Base-by-base conservation (phyloP, 306 rosid species). In the Aeschynomene evenia region DNA sequence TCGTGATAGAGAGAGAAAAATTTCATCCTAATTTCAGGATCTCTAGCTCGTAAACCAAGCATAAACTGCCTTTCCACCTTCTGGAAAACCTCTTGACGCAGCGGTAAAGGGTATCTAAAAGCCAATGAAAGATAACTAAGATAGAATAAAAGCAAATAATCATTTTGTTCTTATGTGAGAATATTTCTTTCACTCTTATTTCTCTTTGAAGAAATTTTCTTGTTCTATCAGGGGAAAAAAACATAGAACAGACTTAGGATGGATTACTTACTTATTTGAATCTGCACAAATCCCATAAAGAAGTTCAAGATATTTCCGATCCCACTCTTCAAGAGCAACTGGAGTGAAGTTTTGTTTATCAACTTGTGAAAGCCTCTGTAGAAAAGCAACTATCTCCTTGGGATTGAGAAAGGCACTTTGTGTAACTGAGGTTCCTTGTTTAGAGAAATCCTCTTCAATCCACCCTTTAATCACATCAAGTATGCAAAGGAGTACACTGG, bases 401-500 rank as follows among this genome's bases (percentile, higher is more conserved):
- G 86, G 85, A 63, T 81, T 72, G 75, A 95, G 91, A 79, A 87
- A 88, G 72, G 97, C 55, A 83, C 81, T 83, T 49, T 92, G 60
- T 15, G 80, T 28, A 62, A 74, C 84, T 62, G 97, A 81, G 28
- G 86, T 29, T 80, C 97, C 99, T 82, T 87, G 89, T 82, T 82
- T 95, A 63, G 84, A 73, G 55, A 77, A 77, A 77, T 95, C 97
- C 62, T 91, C 95, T 77, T 91, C 99, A 80, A 95, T 77, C 97
- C 99, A 95, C 76, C 97, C 96, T 82, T 89, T 91, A 77, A 91
- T 82, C 77, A 95, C 96, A 82, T 87, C 97, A 75, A 95, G 95
- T 83, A 91, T 91, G 95, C 95, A 91, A 65, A 95, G 89, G 66
- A 95, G 89, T 68, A 95, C 96, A 75, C 93, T 86, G 37, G 95